Evolutionary conservation across 2,329 filamentous ascomycete genomes (phyloP).

Genomic region (Fusarium dimerum): DNA sequence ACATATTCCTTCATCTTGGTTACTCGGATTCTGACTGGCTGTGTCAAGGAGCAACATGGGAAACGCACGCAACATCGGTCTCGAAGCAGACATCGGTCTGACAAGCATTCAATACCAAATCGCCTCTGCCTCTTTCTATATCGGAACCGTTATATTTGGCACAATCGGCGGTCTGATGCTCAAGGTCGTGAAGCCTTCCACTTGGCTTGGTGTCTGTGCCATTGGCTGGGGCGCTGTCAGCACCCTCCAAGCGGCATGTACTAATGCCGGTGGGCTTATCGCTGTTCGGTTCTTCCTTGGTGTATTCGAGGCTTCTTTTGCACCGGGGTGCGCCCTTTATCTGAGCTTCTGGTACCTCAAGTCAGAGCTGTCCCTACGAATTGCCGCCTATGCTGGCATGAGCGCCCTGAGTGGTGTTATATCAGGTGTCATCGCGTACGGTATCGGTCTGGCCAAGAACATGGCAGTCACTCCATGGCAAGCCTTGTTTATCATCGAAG

Average conservation of each 20-base stretch:
- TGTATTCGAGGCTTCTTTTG: conserved; percentile 10
- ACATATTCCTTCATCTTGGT: no score
- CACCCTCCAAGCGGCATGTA: conserved; percentile 12
- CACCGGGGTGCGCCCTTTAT: conserved; percentile 12
- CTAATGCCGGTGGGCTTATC: conserved; percentile 4
- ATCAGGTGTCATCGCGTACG: conserved; percentile 11
- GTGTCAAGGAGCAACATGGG: no score
- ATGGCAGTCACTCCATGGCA: conserved; percentile 15
- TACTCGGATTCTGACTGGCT: no score
- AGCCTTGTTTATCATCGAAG: conserved; percentile 15
- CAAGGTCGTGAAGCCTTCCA: conserved; percentile 14
- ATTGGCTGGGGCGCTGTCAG: conserved; percentile 15
- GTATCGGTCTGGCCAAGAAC: conserved; percentile 8
- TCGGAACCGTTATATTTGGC: no score
- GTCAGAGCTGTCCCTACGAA: conserved; percentile 13
- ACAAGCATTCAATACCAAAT: no score
- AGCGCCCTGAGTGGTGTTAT: conserved; percentile 16
- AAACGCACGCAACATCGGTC: no score
- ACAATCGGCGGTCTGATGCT: conserved; percentile 16
- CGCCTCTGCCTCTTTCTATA: no score
- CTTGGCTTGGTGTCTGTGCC: conserved; percentile 10
- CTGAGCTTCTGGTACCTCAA: conserved; percentile 16
- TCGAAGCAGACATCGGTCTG: no score
- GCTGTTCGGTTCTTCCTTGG: conserved; percentile 12
- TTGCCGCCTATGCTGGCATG: conserved; percentile 18